Evolutionary conservation across 208 protist genomes (phyloP), one percentile per base, ranked within the genome.

Genomic region (Phytomonas sp.): DNA sequence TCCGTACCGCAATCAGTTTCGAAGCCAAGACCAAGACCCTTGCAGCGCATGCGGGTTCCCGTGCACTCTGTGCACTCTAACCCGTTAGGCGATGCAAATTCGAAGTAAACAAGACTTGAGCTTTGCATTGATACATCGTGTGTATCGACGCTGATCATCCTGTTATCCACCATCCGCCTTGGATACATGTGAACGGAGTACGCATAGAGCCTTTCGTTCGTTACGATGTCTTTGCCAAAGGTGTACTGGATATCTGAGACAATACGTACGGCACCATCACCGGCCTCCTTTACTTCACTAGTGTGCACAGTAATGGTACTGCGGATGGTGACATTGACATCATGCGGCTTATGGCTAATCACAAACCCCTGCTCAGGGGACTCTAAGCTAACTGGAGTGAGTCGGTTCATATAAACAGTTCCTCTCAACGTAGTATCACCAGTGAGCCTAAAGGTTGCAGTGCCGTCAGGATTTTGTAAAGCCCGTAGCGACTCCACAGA

Each of bases 141-240:
- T 17, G 68, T 23, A 8, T 60, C 74, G 5, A 77, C 74, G 66
- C 79, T 81, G 32, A 89, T 51, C 59, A 78, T 68, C 36, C 72
- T 76, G 36, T 79, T 60, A 30, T 68, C 66, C 28, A 73, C 73
- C 28, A 78, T 75, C 30, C 62, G 46, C 67, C 84, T 88, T 29
- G 87, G 90, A 71, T 88, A 95, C 31, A 95, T 62, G 32, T 87
- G 62, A 26, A 93, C 23, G 23, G 79, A 73, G 70, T 93, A 95
- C 33, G 74, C 80, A 68, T 88, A 95, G 15, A 95, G 65, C 56
- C 90, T 83, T 71, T 95, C 90, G 28, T 64, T 66, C 5, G 90
- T 91, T 34, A 68, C 59, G 15, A 59, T 62, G 56, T 87, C 77
- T 26, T 62, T 43, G 60, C 70, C 84, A 32, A 78, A 61, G n/a